A percentile compares a stretch with the other conserved stretches of the same genome.
Evolutionary conservation across 306 rosid genomes (phyloP).

Genomic region (Hippophae tibetana): DNA sequence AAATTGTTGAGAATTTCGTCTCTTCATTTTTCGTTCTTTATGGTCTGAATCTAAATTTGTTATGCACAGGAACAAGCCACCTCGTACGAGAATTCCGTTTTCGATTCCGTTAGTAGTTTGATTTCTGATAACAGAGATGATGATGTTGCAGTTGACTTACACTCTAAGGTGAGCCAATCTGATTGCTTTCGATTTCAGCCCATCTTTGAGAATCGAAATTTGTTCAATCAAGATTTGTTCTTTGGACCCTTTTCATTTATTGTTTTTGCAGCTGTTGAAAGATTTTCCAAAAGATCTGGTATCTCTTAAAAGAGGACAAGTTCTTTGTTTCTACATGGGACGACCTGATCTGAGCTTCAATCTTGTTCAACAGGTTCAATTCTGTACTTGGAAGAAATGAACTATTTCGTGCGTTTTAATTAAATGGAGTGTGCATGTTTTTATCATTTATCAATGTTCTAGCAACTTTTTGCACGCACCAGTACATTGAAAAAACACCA

Average conservation of each 20-base stretch:
- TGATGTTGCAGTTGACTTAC: slow-evolving; percentile 57
- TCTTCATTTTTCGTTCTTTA: neutral
- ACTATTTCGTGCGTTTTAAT: slow-evolving; percentile 4
- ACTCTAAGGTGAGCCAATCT: slow-evolving; percentile 40
- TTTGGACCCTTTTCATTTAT: neutral
- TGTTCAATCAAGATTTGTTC: neutral
- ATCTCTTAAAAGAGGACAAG: slow-evolving; percentile 76
- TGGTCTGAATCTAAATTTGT: neutral
- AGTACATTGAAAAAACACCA: no score
- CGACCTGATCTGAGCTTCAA: slow-evolving; percentile 45
- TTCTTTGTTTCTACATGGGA: slow-evolving; percentile 68
- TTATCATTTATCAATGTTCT: neutral
- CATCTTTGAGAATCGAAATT: neutral
- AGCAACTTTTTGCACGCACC: no score
- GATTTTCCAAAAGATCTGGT: slow-evolving; percentile 70
- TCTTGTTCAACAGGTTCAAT: slow-evolving; percentile 64
- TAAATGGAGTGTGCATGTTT: neutral
- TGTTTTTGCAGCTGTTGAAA: slow-evolving; percentile 48
- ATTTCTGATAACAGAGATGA: slow-evolving; percentile 58
- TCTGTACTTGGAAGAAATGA: slow-evolving; percentile 3
- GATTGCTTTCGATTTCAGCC: neutral
- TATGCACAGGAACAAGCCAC: slow-evolving; percentile 65
- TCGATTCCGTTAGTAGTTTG: slow-evolving; percentile 44
- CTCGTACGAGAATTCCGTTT: slow-evolving; percentile 67
- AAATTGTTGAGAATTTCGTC: neutral